Base-by-base conservation (phyloP, 1,139 yeast species). In the Suhomyces ambrosiae region DNA sequence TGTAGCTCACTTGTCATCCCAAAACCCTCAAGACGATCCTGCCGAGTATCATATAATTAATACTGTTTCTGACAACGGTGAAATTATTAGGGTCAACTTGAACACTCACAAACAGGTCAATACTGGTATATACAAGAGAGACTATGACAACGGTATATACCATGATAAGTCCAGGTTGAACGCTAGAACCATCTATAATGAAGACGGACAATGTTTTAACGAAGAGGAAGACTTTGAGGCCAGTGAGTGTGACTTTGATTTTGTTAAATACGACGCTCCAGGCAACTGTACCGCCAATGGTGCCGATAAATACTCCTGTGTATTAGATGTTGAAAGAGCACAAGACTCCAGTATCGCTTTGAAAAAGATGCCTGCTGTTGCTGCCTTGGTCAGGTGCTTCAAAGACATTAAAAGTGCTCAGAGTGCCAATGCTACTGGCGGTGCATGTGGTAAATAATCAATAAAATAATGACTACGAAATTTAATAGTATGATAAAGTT, bases 231-330 rank as follows among this genome's bases (percentile, higher is more conserved):
- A 47, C 14, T 32, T 47, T 12, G 48, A 40, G 11, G 33, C 23
- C 8, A 34, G 45, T 11, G 41, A 43, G 22, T 48, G 52, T 37
- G 37, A 33, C 8, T 45, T 42, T 30, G 49, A 47, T 30, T 47
- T 47, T 27, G 40, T 37, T 30, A 32, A 32, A 28, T 48, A 48
- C 42, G 37, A 37, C 24, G 6, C 36, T 12, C 40, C 49, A 27
- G 31, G 24, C 19, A 41, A 47, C 41, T 48, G 52, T 35, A 19
- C 32, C 11, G 35, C 11, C 23, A 18, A 23, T 15, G 27, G 26
- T 9, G 33, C 31, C 5, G 29, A 45, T 24, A 45, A 47, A 38
- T 48, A 47, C 46, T 45, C 52, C 5, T 48, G 52, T 45, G 49
- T 48, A 17, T 40, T 42, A 42, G 50, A 41, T 15, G 33, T 38